Evolutionary conservation across 192 early-diverging fungal genomes (phyloP).

Genomic region (Podochytrium sp.): DNA sequence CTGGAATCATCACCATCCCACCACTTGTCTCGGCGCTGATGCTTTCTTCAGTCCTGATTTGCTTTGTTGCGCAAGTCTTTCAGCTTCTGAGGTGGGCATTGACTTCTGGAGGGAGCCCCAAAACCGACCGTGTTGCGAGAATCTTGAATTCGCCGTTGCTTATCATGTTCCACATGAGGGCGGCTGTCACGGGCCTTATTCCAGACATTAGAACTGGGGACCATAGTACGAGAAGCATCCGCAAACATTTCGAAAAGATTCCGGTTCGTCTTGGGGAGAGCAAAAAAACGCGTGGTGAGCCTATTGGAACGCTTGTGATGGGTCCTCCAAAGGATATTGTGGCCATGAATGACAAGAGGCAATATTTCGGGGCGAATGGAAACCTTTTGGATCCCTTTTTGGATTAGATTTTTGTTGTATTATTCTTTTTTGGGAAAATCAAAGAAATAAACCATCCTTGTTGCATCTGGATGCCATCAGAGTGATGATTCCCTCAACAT

Average conservation of each 20-base stretch:
- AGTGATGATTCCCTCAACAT: too few relatives aligned
- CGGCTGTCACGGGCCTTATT: not conserved
- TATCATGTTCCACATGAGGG: not conserved
- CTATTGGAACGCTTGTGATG: not conserved
- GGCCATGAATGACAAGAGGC: slow-evolving; percentile 1
- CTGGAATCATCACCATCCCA: slow-evolving; percentile 9
- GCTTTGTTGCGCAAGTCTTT: slow-evolving; percentile 1
- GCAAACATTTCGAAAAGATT: not conserved
- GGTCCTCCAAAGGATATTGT: not conserved
- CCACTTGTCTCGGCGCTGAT: not conserved
- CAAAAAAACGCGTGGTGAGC: slow-evolving; percentile 19
- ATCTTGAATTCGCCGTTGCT: slow-evolving; percentile 6
- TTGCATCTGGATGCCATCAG: too few relatives aligned
- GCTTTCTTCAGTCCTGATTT: not conserved
- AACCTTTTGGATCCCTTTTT: too few relatives aligned
- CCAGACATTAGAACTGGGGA: slow-evolving; percentile 7
- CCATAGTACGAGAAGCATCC: slow-evolving; percentile 10
- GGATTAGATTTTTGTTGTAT: not conserved
- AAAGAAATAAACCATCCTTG: not conserved
- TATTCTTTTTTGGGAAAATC: not conserved
- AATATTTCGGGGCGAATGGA: too few relatives aligned
- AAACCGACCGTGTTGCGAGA: slow-evolving; percentile 1
- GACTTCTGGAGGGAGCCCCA: slow-evolving; percentile 13
- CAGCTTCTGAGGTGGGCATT: slow-evolving; percentile 10
- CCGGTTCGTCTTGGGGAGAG: slow-evolving; percentile 5